These are phyloP conservation scores for Rhizopogon rudus DNA, from an alignment of 768 basidiomycete species.

Conservation along the genomic window DNA sequence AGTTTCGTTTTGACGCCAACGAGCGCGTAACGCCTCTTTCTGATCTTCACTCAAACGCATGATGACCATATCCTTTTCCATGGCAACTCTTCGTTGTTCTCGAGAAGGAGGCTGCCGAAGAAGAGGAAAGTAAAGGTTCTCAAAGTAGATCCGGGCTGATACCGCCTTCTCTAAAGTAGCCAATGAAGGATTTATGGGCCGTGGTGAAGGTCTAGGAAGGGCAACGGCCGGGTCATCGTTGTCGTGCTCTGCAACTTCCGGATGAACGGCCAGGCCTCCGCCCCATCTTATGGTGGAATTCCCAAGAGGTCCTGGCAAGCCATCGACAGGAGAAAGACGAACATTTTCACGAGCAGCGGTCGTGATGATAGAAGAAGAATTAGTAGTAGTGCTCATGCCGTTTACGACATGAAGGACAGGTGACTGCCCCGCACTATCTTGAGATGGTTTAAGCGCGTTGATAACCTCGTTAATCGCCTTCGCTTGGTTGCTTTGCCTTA, in stretches of 20 bases:
- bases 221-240: slow-evolving; percentile 32
- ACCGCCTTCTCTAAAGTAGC: slow-evolving; percentile 92
- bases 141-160: slow-evolving; percentile 90
- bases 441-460: slow-evolving; percentile 59
- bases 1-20: slow-evolving; percentile 86
- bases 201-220: slow-evolving; percentile 16
- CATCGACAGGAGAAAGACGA: slow-evolving; percentile 38
- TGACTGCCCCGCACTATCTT: slow-evolving; percentile 33
- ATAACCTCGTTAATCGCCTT: slow-evolving; percentile 76
- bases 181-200: slow-evolving; percentile 78
- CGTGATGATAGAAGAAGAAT: slow-evolving; percentile 70
- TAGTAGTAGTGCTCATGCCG: slow-evolving; percentile 60
- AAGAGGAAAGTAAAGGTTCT: slow-evolving; percentile 83
- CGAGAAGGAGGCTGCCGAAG: slow-evolving; percentile 82
- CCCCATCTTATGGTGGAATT: slow-evolving; percentile 60
- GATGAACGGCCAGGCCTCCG: slow-evolving; percentile 56
- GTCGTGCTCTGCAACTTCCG: slow-evolving; percentile 60
- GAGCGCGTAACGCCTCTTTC: slow-evolving; percentile 64
- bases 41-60: slow-evolving; percentile 68
- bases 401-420: slow-evolving; percentile 75
- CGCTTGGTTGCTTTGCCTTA: slow-evolving; percentile 62
- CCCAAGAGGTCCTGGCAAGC: slow-evolving; percentile 49
- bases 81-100: slow-evolving; percentile 77
- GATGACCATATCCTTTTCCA: slow-evolving; percentile 82
- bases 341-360: slow-evolving; percentile 74